phyloP scores from a whole-genome alignment of 805 yeast genomes.

The Metschnikowia vanudenii region DNA sequence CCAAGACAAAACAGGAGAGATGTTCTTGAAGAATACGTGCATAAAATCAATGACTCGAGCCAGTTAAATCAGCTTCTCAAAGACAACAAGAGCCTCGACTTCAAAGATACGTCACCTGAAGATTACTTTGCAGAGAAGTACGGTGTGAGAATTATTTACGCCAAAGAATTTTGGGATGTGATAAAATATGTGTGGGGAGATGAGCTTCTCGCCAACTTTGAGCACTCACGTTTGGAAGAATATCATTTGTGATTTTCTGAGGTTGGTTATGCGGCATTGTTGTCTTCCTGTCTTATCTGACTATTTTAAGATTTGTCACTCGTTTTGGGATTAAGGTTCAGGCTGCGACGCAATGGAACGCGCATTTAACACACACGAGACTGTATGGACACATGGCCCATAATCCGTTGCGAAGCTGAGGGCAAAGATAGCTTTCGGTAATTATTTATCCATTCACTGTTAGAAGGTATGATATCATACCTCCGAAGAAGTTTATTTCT shows the following conservation, averaged over 20 bases:
- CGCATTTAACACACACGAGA: too few species aligned
- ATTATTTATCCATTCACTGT: too few species aligned
- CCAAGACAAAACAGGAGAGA: conserved; percentile 73
- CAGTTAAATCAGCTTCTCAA: conserved; percentile 34
- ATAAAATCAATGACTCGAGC: conserved; percentile 33
- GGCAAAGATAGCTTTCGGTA: too few species aligned
- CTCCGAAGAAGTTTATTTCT: too few species aligned
- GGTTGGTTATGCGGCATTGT: too few species aligned
- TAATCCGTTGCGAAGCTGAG: too few species aligned
- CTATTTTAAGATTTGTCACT: too few species aligned
- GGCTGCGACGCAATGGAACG: too few species aligned
- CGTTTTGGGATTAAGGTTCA: too few species aligned
- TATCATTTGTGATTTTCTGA: conserved; percentile 12
- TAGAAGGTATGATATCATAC: too few species aligned
- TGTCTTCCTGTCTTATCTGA: too few species aligned
- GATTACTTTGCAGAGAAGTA: conserved; percentile 49
- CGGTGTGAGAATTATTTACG: conserved; percentile 61
- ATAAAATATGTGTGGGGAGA: conserved; percentile 67
- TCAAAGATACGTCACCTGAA: conserved; percentile 47
- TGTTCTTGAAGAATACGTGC: conserved; percentile 55
- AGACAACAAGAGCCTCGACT: conserved; percentile 34
- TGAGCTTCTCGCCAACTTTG: conserved; percentile 29
- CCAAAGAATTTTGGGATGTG: conserved; percentile 77
- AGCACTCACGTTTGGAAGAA: conserved; percentile 16
- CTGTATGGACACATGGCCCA: too few species aligned